A percentile compares a stretch with the other conserved stretches of the same genome.
Evolutionary conservation across 257 asterid species (phyloP).

Genomic region (Fraxinus americana): DNA sequence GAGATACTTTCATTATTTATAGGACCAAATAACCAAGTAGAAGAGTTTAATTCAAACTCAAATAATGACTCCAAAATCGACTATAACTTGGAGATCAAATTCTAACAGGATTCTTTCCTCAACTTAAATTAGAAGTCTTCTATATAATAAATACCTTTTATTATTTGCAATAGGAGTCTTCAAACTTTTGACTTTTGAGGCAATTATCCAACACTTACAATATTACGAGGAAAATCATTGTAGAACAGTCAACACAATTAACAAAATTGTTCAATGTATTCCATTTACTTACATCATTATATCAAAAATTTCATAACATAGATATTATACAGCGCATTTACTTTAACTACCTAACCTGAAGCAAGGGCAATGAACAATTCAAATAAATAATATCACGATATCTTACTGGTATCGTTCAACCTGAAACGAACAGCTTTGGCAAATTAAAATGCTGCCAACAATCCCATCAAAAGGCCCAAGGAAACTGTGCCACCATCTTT

Average conservation of each 20-base stretch:
- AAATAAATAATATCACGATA: background rate
- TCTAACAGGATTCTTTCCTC: no score
- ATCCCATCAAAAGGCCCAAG: constrained; percentile 91
- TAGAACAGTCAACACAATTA: background rate
- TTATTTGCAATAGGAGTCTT: no score
- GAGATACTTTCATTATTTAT: no score
- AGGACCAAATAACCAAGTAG: no score
- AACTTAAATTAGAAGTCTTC: no score
- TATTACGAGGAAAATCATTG: background rate
- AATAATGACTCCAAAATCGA: no score
- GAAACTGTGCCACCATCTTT: constrained; percentile 68
- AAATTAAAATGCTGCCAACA: constrained; percentile 69
- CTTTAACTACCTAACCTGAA: background rate
- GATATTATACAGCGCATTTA: constrained; percentile 1
- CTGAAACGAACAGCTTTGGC: constrained; percentile 93
- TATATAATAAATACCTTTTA: no score
- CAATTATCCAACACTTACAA: no score
- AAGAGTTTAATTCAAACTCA: no score
- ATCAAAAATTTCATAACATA: constrained; percentile 1
- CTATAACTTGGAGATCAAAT: no score
- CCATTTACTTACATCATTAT: constrained; percentile 1
- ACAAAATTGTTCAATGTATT: background rate
- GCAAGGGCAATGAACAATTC: constrained; percentile 4
- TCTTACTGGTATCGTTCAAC: constrained; percentile 74
- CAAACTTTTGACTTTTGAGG: no score